Evolutionary conservation across 768 basidiomycete species (phyloP).

Genomic region (Hypsizygus marmoreus): DNA sequence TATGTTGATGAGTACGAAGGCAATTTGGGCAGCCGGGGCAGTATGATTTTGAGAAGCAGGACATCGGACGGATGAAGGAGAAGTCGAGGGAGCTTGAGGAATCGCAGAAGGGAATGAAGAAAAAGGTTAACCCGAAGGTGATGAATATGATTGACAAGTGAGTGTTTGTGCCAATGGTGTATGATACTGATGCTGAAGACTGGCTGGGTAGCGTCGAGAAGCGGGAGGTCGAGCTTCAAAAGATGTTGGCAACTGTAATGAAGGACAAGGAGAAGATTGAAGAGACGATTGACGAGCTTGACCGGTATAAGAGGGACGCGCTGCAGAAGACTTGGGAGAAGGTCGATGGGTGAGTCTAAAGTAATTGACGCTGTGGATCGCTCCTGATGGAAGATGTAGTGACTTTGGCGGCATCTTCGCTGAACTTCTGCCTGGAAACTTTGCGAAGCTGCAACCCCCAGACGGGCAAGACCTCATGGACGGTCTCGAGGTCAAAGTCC

Average conservation of each 20-base stretch:
- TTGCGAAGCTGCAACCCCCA: conserved; percentile 91
- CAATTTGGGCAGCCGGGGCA: conserved; percentile 81
- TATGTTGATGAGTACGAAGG: conserved; percentile 38
- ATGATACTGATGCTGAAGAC: neutral
- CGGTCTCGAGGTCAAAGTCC: conserved; percentile 97
- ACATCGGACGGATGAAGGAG: conserved; percentile 59
- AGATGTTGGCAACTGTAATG: conserved; percentile 85
- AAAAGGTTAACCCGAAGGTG: conserved; percentile 94
- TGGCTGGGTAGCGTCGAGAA: conserved; percentile 79
- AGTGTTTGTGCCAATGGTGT: conserved; percentile 24
- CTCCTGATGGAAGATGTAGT: too few relatives aligned
- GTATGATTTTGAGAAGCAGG: conserved; percentile 75
- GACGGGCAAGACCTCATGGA: conserved; percentile 93
- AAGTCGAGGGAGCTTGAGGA: conserved; percentile 76
- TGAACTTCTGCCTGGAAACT: conserved; percentile 94
- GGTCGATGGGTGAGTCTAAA: conserved; percentile 78
- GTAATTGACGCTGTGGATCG: conserved; percentile 1
- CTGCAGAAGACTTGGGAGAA: conserved; percentile 95
- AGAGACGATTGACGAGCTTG: conserved; percentile 88
- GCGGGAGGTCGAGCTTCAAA: conserved; percentile 81
- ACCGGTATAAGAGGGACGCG: conserved; percentile 92
- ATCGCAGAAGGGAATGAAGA: conserved; percentile 85
- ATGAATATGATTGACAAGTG: conserved; percentile 96
- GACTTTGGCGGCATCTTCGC: conserved; percentile 97
- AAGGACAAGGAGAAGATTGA: conserved; percentile 96